phyloP scores from a whole-genome alignment of 1,284 basidiomycete species.

The Ganoderma lingzhi region DNA sequence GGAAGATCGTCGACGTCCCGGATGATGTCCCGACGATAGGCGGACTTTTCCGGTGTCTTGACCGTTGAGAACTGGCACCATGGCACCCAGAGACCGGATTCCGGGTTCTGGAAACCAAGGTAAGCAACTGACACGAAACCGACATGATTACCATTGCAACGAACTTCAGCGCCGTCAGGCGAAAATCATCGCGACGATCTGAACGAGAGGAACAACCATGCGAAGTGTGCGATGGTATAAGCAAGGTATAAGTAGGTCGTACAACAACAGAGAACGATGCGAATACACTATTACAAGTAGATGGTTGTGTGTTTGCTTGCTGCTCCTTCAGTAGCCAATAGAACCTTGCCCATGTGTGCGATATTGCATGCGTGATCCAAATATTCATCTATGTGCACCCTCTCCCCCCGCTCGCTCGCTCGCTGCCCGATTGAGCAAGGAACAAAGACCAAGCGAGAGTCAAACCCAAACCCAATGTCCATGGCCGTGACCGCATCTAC shows the following conservation, averaged over 20 bases:
- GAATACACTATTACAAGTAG: conserved; percentile 15
- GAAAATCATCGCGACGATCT: background rate
- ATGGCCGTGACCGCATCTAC: background rate
- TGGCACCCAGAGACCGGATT: background rate
- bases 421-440: background rate
- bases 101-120: background rate
- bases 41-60: background rate
- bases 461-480: conserved; percentile 7
- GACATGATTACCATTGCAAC: background rate
- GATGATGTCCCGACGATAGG: background rate
- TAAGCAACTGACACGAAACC: background rate
- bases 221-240: conserved; percentile 16
- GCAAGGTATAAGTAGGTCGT: conserved; percentile 10
- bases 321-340: background rate
- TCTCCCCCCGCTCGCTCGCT: background rate
- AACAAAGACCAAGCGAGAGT: background rate
- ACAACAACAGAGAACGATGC: conserved; percentile 11
- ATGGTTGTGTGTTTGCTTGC: conserved; percentile 7
- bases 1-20: background rate
- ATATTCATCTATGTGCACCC: conserved; percentile 11
- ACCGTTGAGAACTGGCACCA: background rate
- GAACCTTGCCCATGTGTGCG: background rate
- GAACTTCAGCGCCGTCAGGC: background rate
- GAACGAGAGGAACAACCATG: background rate
- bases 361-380: conserved; percentile 3